Base-by-base conservation (phyloP, 1,284 basidiomycete genomes). In the Macrocystidia cucumis region DNA sequence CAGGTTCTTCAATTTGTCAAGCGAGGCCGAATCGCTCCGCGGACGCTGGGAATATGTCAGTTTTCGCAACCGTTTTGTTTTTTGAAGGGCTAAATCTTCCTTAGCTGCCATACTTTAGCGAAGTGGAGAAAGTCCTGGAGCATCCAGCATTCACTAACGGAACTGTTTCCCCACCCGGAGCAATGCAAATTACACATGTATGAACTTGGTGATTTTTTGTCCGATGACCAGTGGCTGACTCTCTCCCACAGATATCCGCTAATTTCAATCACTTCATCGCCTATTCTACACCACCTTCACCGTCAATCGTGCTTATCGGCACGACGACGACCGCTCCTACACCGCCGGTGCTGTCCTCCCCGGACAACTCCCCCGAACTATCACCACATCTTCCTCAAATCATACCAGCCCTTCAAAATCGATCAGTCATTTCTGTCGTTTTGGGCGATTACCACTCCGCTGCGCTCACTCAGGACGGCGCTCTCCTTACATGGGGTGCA, bases 361-460 rank as follows among this genome's bases (percentile, higher is more conserved):
- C n/a, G n/a, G n/a, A n/a, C n/a, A n/a, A n/a, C n/a, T n/a, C n/a
- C n/a, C n/a, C n/a, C n/a, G n/a, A n/a, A n/a, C n/a, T n/a, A n/a
- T n/a, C n/a, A n/a, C n/a, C n/a, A n/a, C n/a, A n/a, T n/a, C n/a
- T n/a, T n/a, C n/a, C n/a, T n/a, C n/a, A 67, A 21, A 61, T 87
- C 41, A 67, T 86, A 2, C 78, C 83, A 1, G 70, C 67, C 14
- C 60, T 95, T 13, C 87, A 91, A 47, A 70, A 82, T 46, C 71
- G 65, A 42, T 65, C 68, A 25, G 72, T 93, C 37, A 91, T 93
- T 43, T 87, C 87, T 37, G 79, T 92, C 37, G 78, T 82, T 6
- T 68, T 91, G 30, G 92, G 92, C 3, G 91, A 96, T 57, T 93
- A 91, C 56, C 91, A 96, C 61, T 80, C 67, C 48, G 86, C 80